Evolutionary conservation across 2,329 filamentous ascomycete species (phyloP).

Genomic region (Diplodia mutila): DNA sequence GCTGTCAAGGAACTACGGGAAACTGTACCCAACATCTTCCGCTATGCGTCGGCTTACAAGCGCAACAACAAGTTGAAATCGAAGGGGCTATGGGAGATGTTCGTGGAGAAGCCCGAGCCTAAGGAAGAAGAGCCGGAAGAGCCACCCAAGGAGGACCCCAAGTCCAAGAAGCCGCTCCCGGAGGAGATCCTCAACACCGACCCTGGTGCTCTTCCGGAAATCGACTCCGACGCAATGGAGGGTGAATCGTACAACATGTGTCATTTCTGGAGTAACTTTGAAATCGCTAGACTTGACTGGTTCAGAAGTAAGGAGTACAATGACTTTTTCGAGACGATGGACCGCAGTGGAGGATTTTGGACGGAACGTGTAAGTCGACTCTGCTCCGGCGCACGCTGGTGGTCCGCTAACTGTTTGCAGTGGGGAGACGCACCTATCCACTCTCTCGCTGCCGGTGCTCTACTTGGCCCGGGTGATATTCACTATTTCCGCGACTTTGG

Average conservation of each 20-base stretch:
- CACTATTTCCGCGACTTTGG: constrained; percentile 99
- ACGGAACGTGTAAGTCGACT: constrained; percentile 80
- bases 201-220: constrained; percentile 73
- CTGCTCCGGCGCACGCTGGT: too few species aligned
- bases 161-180: constrained; percentile 70
- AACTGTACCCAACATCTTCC: constrained; percentile 97
- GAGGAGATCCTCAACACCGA: constrained; percentile 82
- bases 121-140: constrained; percentile 58
- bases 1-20: constrained; percentile 97
- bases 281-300: constrained; percentile 92
- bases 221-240: constrained; percentile 93
- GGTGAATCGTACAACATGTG: constrained; percentile 99
- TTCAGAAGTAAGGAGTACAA: constrained; percentile 97
- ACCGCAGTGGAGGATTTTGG: constrained; percentile 97
- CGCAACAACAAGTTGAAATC: constrained; percentile 87
- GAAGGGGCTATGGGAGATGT: constrained; percentile 98
- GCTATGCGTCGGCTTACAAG: constrained; percentile 98
- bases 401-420: constrained; percentile 56
- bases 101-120: constrained; percentile 72
- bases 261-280: constrained; percentile 99
- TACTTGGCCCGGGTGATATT: constrained; percentile 80
- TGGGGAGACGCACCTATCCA: constrained; percentile 99
- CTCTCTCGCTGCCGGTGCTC: constrained; percentile 88
- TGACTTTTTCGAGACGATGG: constrained; percentile 99
- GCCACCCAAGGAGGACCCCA: constrained; percentile 63